Evolutionary conservation across 108 stramenopile species (phyloP).

Genomic region (Fragilariopsis cylindrus): DNA sequence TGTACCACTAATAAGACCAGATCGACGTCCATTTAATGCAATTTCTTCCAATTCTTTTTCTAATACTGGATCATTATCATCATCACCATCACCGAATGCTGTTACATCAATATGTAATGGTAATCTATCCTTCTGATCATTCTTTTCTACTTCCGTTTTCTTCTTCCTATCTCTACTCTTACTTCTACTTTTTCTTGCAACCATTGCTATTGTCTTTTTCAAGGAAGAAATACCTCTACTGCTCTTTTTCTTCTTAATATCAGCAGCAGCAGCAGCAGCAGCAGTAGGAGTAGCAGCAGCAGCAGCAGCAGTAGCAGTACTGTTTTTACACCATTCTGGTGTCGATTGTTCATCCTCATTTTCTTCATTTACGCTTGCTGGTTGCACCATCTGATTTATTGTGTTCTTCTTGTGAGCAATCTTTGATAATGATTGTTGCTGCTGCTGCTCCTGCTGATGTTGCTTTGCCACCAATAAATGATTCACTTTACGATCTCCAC

Average conservation of each 20-base stretch:
- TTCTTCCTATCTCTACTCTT: neutral
- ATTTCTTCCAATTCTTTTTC: constrained; percentile 40
- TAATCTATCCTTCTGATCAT: neutral
- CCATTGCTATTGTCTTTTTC: neutral
- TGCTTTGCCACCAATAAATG: neutral
- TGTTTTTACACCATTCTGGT: neutral
- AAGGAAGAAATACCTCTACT: neutral
- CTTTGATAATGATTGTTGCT: neutral
- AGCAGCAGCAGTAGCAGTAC: neutral
- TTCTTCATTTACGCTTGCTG: neutral
- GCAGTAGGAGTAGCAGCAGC: neutral
- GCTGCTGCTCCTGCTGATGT: neutral
- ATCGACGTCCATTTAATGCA: constrained; percentile 30
- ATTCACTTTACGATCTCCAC: constrained; percentile 3
- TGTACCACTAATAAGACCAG: constrained; percentile 30
- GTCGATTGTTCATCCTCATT: neutral
- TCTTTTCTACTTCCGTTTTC: neutral
- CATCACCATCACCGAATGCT: constrained; percentile 6
- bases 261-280: no score
- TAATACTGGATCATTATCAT: constrained; percentile 30
- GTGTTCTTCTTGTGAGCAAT: neutral
- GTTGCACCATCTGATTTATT: neutral
- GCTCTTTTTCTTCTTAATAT: neutral
- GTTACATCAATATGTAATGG: constrained; percentile 20
- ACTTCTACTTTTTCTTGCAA: neutral